Percentiles rank a stretch among this genome's conserved stretches.
phyloP scores from a whole-genome alignment of 2,329 filamentous ascomycete genomes.

The Xylaria polymorpha region DNA sequence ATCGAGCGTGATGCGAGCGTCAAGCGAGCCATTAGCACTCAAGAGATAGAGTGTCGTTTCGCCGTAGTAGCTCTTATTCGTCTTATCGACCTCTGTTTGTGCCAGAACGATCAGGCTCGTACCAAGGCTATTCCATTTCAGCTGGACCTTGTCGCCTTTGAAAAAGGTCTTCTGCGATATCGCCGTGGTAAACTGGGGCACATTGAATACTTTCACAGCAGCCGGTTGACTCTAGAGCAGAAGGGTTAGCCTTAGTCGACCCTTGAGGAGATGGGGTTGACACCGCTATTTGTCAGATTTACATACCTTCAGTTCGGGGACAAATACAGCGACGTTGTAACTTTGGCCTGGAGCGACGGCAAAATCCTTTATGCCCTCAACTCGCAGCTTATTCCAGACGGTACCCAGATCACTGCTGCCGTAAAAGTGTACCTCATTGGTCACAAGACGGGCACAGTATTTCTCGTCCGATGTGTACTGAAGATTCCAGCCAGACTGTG shows the following conservation, averaged over 20 bases:
- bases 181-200: conserved; percentile 83
- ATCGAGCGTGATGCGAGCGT: conserved; percentile 90
- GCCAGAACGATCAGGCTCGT: conserved; percentile 94
- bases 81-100: conserved; percentile 97
- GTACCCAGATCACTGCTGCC: conserved; percentile 85
- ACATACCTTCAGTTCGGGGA: conserved; percentile 91
- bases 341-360: conserved; percentile 89
- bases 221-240: conserved; percentile 83
- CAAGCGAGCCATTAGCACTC: conserved; percentile 89
- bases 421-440: conserved; percentile 98
- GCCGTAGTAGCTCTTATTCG: conserved; percentile 99
- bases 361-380: conserved; percentile 91
- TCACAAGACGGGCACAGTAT: conserved; percentile 92
- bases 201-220: conserved; percentile 91
- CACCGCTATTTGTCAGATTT: neutral
- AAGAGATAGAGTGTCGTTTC: conserved; percentile 97
- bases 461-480: conserved; percentile 96
- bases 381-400: conserved; percentile 94
- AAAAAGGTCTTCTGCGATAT: conserved; percentile 99
- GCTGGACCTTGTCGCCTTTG: conserved; percentile 98
- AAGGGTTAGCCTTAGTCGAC: conserved; percentile 17
- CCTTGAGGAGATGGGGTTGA: neutral
- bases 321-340: conserved; percentile 92
- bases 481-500: conserved; percentile 94
- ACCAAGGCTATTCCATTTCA: conserved; percentile 96